phyloP scores from a whole-genome alignment of 2,329 filamentous ascomycete species.

The Neonectria faginata region DNA sequence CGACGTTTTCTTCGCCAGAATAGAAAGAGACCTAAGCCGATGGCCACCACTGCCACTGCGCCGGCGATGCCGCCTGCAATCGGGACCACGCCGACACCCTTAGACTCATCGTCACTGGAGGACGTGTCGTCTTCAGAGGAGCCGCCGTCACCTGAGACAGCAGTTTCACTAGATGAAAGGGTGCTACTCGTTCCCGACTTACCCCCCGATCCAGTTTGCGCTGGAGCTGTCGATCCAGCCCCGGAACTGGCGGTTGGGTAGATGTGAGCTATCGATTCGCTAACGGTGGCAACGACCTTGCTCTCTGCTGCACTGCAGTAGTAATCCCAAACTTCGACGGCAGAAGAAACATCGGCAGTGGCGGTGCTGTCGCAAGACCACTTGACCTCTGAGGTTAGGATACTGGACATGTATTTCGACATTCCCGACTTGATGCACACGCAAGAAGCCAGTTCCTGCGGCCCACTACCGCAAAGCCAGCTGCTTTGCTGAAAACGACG shows the following conservation, averaged over 20 bases:
- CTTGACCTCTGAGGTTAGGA: slow-evolving; percentile 59
- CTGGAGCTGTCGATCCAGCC: slow-evolving; percentile 27
- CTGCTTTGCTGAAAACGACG: slow-evolving; percentile 44
- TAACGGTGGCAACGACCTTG: slow-evolving; percentile 56
- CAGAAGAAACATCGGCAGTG: slow-evolving; percentile 59
- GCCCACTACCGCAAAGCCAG: slow-evolving; percentile 58
- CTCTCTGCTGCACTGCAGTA: slow-evolving; percentile 64
- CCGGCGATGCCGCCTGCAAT: slow-evolving; percentile 51
- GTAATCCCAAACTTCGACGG: slow-evolving; percentile 57
- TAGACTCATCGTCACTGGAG: slow-evolving; percentile 21
- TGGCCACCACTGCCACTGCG: slow-evolving; percentile 41
- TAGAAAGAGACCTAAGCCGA: slow-evolving; percentile 50
- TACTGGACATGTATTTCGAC: slow-evolving; percentile 55
- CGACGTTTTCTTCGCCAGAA: slow-evolving; percentile 53
- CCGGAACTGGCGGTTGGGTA: slow-evolving; percentile 35
- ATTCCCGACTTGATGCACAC: slow-evolving; percentile 64
- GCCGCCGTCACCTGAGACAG: slow-evolving; percentile 10
- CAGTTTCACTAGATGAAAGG: slow-evolving; percentile 2
- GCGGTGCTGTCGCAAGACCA: slow-evolving; percentile 58
- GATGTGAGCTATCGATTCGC: slow-evolving; percentile 49
- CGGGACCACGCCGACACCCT: slow-evolving; percentile 43
- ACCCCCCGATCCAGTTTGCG: slow-evolving; percentile 26
- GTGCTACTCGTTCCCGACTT: slow-evolving; percentile 27
- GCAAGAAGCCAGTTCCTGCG: slow-evolving; percentile 64
- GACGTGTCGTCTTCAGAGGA: slow-evolving; percentile 22